Conservation (phyloP, 257 asterid species). For the Rhazya stricta region DNA sequence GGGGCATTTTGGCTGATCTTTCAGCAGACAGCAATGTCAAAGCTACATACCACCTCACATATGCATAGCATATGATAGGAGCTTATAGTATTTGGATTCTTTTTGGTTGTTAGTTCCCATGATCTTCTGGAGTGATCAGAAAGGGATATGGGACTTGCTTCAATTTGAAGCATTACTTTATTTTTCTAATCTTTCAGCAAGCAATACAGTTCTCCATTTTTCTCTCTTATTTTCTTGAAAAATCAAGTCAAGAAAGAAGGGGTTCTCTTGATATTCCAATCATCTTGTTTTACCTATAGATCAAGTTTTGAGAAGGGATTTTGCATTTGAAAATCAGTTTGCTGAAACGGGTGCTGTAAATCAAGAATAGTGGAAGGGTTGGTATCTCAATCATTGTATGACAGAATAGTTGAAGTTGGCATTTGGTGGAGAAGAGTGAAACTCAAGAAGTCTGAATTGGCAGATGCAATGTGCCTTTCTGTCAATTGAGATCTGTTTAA, state of each 20-base stretch:
- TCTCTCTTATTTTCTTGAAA: too few relatives aligned
- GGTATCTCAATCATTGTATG: slow-evolving; percentile 15
- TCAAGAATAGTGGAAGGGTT: background rate
- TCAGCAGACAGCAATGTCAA: background rate
- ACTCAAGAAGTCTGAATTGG: slow-evolving; percentile 5
- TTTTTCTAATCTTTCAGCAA: background rate
- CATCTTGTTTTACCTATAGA: background rate
- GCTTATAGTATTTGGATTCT: slow-evolving; percentile 4
- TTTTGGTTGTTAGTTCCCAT: slow-evolving; percentile 1
- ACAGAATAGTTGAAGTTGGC: background rate
- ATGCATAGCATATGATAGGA: slow-evolving; percentile 4
- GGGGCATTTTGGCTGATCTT: slow-evolving; percentile 49
- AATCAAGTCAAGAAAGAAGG: too few relatives aligned
- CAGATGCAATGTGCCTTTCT: slow-evolving; percentile 1
- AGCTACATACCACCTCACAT: slow-evolving; percentile 14
- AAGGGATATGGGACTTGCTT: slow-evolving; percentile 52
- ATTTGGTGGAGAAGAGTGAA: slow-evolving; percentile 12
- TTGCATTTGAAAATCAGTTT: background rate
- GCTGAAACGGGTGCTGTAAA: background rate
- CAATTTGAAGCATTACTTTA: slow-evolving; percentile 38
- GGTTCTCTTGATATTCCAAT: background rate
- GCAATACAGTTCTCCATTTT: background rate
- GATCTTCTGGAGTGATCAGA: slow-evolving; percentile 43
- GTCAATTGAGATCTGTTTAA: background rate
- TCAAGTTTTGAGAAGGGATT: too few relatives aligned